Evolutionary conservation across 768 basidiomycete species (phyloP).

Genomic region (Amanita subjunquillea): DNA sequence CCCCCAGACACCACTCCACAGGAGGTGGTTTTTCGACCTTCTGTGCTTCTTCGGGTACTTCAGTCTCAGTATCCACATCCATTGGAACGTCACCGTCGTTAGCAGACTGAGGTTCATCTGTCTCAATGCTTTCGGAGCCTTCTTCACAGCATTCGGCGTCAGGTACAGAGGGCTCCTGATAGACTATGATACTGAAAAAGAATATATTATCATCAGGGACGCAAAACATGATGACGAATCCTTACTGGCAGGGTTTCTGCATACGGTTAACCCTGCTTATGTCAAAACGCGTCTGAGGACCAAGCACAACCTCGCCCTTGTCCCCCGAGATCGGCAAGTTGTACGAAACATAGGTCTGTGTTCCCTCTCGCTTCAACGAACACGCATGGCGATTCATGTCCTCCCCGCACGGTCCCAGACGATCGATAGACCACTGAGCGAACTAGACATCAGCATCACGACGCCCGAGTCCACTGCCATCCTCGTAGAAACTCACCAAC

Average conservation of each 20-base stretch:
- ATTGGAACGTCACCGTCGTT: neutral
- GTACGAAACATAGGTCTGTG: neutral
- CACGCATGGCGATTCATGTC: constrained; percentile 1
- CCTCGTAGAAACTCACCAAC: neutral
- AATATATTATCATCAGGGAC: neutral
- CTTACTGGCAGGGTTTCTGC: constrained; percentile 4
- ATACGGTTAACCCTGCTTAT: constrained; percentile 1
- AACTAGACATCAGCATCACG: neutral
- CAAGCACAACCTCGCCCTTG: neutral
- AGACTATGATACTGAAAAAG: neutral
- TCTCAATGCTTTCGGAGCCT: neutral
- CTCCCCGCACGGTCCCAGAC: neutral
- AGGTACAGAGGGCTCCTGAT: neutral
- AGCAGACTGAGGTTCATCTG: neutral
- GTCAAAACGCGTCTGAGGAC: constrained; percentile 2
- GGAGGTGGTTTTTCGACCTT: neutral
- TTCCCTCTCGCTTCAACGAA: constrained; percentile 1
- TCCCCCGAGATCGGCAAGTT: neutral
- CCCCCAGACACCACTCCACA: constrained; percentile 3
- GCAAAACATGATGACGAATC: neutral
- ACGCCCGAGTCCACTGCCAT: neutral
- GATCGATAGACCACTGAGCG: neutral
- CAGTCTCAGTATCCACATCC: neutral
- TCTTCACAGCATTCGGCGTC: neutral
- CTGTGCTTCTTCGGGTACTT: neutral